Evolutionary conservation across 176 grass and related monocot species (phyloP), one percentile per base, ranked within the genome.

Genomic region (Rhynchospora pubera): DNA sequence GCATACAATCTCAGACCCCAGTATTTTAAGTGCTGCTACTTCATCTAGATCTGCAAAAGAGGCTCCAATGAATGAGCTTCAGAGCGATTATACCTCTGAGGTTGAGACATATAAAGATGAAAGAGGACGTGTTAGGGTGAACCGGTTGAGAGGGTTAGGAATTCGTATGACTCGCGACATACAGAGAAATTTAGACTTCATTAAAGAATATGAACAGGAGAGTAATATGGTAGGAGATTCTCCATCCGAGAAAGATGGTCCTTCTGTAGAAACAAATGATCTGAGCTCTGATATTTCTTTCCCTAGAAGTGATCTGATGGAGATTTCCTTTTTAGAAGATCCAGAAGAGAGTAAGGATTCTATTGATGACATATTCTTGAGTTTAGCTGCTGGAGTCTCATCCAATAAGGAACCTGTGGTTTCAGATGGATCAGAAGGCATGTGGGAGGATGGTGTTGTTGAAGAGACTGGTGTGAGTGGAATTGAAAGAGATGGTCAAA

Each of bases 111-210:
- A 93, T 75, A 16, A 70, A 88, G 95, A 98, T 83, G 95, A 98
- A 50, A 94, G 82, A 70, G 95, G 95, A 6, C 67, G 55, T 62
- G 77, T 98, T 82, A 93, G 87, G 86, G 90, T 98, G 77, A 98
- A 90, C 34, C 94, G 95, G 77, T 90, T 89, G 28, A 94, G 90
- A 93, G 95, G 88, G 70, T 86, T 98, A 78, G 92, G 95, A 82
- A 90, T 98, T 84, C 88, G 66, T 63, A 98, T 98, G 90, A 98
- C 95, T 84, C 95, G 95, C 87, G 95, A 98, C 84, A 89, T 98
- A 71, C 95, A 98, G 77, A 90, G 92, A 88, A 98, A 98, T 88
- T 91, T 98, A 61, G 95, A 94, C 87, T 88, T 98, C 62, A 98
- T 98, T 47, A 92, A 94, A 94, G 92, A 94, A 78, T 82, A 79